These are phyloP conservation scores for Meira nashicola DNA, from an alignment of 1,284 basidiomycete genomes.

Conservation along the genomic window DNA sequence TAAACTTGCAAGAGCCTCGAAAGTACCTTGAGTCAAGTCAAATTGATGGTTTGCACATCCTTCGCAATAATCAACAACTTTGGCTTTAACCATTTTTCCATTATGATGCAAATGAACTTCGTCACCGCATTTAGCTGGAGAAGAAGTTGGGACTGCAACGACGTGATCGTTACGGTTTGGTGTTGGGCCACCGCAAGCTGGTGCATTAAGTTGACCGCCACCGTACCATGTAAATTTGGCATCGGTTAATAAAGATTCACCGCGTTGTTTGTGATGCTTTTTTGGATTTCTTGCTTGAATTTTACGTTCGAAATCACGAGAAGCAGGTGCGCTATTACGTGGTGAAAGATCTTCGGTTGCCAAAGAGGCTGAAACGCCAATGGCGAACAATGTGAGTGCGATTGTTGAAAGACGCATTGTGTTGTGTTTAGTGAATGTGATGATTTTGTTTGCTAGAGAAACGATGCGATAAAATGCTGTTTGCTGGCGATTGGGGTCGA, in stretches of 20 bases:
- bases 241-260: background rate
- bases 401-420: slow-evolving; percentile 6
- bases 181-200: slow-evolving; percentile 42
- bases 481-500: background rate
- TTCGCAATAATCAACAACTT: slow-evolving; percentile 39
- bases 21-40: slow-evolving; percentile 26
- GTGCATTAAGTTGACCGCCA: slow-evolving; percentile 36
- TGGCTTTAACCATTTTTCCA: slow-evolving; percentile 40
- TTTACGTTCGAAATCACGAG: slow-evolving; percentile 1
- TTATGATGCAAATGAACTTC: slow-evolving; percentile 23
- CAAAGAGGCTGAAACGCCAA: background rate
- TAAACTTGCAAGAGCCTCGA: slow-evolving; percentile 33
- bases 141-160: slow-evolving; percentile 38
- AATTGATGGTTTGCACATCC: slow-evolving; percentile 18
- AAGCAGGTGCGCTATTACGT: background rate
- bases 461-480: background rate
- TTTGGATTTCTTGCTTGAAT: slow-evolving; percentile 4
- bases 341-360: background rate
- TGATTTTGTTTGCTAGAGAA: background rate
- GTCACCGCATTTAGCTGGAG: slow-evolving; percentile 35
- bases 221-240: slow-evolving; percentile 35
- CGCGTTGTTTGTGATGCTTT: background rate
- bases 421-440: background rate
- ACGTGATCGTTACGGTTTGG: slow-evolving; percentile 35
- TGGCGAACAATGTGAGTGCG: background rate